Evolutionary conservation across 257 asterid species (phyloP).

Genomic region (Nicotiana benthamiana): DNA sequence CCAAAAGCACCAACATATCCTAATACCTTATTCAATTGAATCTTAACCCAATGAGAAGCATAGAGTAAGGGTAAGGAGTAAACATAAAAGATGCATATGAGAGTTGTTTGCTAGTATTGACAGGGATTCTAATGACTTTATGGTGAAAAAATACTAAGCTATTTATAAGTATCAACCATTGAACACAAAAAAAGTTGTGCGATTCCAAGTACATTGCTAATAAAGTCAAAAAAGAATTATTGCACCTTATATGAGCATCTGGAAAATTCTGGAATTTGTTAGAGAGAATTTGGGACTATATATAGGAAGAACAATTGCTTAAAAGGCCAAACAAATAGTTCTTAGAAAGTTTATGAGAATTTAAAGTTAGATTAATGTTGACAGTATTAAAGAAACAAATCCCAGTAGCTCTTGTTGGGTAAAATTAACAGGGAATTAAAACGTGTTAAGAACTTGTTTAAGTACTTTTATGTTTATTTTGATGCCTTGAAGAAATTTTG

Average conservation of each 20-base stretch:
- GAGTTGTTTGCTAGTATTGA: background rate
- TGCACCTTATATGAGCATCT: background rate
- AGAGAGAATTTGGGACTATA: too few species aligned
- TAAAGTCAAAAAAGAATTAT: too few species aligned
- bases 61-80: background rate
- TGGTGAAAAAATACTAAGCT: background rate
- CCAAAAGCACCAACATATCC: too few species aligned
- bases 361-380: background rate
- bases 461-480: too few species aligned
- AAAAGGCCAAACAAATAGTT: background rate
- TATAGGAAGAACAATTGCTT: background rate
- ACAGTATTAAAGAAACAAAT: too few species aligned
- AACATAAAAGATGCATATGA: background rate
- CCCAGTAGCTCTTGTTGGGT: background rate
- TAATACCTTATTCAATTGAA: too few species aligned
- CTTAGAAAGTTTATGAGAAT: background rate
- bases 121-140: background rate
- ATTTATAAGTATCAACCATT: too few species aligned
- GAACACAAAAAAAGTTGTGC: too few species aligned
- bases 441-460: too few species aligned
- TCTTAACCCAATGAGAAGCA: background rate
- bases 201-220: background rate
- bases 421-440: too few species aligned
- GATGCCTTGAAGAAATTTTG: too few species aligned
- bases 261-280: background rate